Base-by-base conservation (phyloP, 306 rosid species). In the Cicer arietinum region DNA sequence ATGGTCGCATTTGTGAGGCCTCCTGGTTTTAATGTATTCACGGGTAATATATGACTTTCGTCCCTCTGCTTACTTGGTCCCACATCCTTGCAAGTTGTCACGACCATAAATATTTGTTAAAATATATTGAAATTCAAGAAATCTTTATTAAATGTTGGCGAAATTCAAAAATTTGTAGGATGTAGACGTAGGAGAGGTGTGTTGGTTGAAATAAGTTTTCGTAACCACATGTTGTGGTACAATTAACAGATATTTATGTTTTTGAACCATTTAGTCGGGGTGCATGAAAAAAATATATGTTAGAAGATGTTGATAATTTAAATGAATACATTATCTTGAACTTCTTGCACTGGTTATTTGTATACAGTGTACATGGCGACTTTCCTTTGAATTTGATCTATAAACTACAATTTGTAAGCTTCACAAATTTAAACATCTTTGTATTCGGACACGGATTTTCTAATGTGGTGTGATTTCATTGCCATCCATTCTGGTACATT, bases 21-120 rank as follows among this genome's bases (percentile, higher is more conserved):
- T 47, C 12, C 45, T 67, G 54, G 39, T 22, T 46, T 25, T 12
- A 69, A 37, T 14, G 20, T 18, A 71, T 71, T 54, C 76, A 41
- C 11, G 53, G 52, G 13, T 8, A 40, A 41, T 56, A 40, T 39
- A 51, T 37, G 37, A 17, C 61, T 70, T 50, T 35, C 12, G 12
- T 58, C 2, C 41, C n/a, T 39, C 58, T 8, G 58, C 73, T 46
- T 25, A 18, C 41, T 18, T 11, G 44, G 48, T 18, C 74, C 75
- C 51, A 71, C 75, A 2, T 16, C 75, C 48, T 53, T 17, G 40
- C 75, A 53, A 50, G 6, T 35, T 37, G 59, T 14, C 17, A 10
- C 4, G 10, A 68, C 47, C 48, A 14, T 51, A 67, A 44, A 69
- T 50, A 30, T 69, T 16, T 47, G 20, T 45, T 46, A 22, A 42